Percentiles rank a stretch among this genome's conserved stretches.
phyloP scores from a whole-genome alignment of 768 basidiomycete genomes.

The Leccinum pellstonianum region DNA sequence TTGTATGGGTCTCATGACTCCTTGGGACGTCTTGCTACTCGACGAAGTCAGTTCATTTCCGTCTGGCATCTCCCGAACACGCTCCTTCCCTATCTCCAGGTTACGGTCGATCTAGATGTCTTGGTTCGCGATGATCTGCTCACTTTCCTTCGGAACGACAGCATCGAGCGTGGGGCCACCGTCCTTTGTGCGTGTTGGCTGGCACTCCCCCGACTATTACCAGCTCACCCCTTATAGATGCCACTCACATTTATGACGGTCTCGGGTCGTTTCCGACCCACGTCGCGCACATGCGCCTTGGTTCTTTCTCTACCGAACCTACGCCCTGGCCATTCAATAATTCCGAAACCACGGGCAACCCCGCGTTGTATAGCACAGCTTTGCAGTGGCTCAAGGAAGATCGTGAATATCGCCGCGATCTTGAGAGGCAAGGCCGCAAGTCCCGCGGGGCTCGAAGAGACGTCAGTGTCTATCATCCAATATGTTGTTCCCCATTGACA shows the following conservation, averaged over 20 bases:
- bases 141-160: constrained; percentile 81
- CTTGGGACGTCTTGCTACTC: constrained; percentile 90
- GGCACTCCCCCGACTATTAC: neutral
- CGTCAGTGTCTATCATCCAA: constrained; percentile 36
- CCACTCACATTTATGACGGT: constrained; percentile 97
- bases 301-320: constrained; percentile 65
- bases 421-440: constrained; percentile 59
- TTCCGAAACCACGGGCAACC: constrained; percentile 23
- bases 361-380: constrained; percentile 65
- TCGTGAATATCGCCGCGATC: constrained; percentile 56
- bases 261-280: constrained; percentile 90
- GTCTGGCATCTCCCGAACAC: neutral
- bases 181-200: constrained; percentile 65
- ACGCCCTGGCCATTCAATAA: constrained; percentile 64
- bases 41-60: constrained; percentile 68
- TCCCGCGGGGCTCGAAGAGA: constrained; percentile 58
- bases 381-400: constrained; percentile 89
- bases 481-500: constrained; percentile 3
- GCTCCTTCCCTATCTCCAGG: constrained; percentile 42
- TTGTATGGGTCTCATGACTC: constrained; percentile 92
- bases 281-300: constrained; percentile 87
- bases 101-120: constrained; percentile 96
- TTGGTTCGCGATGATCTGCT: constrained; percentile 92
- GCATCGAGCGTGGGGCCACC: constrained; percentile 75
- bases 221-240: constrained; percentile 51